phyloP scores from a whole-genome alignment of 192 early-diverging fungal genomes.

The Gryganskiella cystojenkinii region DNA sequence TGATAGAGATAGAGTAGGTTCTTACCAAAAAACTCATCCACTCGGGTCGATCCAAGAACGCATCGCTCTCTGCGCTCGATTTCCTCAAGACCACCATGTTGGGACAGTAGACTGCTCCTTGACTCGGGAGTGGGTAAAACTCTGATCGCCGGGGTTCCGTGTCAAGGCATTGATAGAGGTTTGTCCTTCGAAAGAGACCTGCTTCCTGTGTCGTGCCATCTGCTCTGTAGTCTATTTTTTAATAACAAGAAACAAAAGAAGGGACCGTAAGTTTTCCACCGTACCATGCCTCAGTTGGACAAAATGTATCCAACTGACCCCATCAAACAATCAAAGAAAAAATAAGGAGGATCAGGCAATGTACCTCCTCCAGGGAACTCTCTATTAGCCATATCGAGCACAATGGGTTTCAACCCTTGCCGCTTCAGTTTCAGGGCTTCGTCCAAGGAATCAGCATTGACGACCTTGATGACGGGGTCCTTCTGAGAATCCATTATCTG shows the following conservation, averaged over 20 bases:
- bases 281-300: too few relatives aligned
- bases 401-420: constrained; percentile 52
- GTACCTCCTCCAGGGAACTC: constrained; percentile 55
- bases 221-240: constrained; percentile 33
- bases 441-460: constrained; percentile 46
- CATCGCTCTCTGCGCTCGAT: constrained; percentile 37
- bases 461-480: constrained; percentile 43
- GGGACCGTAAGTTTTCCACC: too few relatives aligned
- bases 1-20: neutral
- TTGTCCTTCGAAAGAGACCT: constrained; percentile 55
- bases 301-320: neutral
- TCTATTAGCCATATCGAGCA: constrained; percentile 57
- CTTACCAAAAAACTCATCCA: constrained; percentile 58
- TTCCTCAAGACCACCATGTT: constrained; percentile 53
- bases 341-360: neutral
- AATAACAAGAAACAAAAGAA: neutral
- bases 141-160: constrained; percentile 43
- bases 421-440: constrained; percentile 50
- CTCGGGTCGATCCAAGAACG: constrained; percentile 51
- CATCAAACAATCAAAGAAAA: neutral
- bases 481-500: constrained; percentile 51
- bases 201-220: constrained; percentile 57
- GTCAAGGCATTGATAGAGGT: constrained; percentile 54
- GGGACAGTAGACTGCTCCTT: constrained; percentile 57
- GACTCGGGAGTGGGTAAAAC: constrained; percentile 54